These are phyloP conservation scores for Ganoderma leucocontextum DNA, from an alignment of 1,284 basidiomycete genomes.

Conservation along the genomic window DNA sequence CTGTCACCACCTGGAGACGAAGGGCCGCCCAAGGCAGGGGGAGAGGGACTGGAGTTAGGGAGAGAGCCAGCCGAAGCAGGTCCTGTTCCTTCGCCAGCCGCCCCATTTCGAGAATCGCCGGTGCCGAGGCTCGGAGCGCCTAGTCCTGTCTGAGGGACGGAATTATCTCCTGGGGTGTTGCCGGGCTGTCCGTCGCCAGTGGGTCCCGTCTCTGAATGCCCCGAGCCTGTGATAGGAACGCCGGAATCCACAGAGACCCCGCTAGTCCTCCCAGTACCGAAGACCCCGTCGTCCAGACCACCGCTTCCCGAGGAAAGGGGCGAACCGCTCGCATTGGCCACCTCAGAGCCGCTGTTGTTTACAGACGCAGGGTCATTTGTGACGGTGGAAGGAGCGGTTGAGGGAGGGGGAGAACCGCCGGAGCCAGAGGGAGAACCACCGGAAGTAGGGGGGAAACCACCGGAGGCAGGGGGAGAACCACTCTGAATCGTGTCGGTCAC, in stretches of 20 bases:
- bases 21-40: not conserved
- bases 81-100: not conserved
- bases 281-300: not conserved
- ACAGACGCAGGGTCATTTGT: not conserved
- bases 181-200: not conserved
- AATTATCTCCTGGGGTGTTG: not conserved
- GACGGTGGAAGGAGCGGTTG: not conserved
- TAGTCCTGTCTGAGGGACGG: not conserved
- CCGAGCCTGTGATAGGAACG: not conserved
- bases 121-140: not conserved
- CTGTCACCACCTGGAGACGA: not conserved
- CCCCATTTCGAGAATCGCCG: not conserved
- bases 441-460: not conserved
- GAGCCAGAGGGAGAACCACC: not conserved
- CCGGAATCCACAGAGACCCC: not conserved
- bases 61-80: not conserved
- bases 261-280: not conserved
- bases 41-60: not conserved
- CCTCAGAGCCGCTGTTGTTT: not conserved
- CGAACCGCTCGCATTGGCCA: not conserved
- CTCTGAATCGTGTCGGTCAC: not conserved
- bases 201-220: not conserved
- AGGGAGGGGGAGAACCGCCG: not conserved
- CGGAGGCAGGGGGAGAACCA: not conserved
- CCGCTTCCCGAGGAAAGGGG: not conserved